Evolutionary conservation across 1,284 basidiomycete species (phyloP), one percentile per base, ranked within the genome.

Genomic region (Naganishia sp.): DNA sequence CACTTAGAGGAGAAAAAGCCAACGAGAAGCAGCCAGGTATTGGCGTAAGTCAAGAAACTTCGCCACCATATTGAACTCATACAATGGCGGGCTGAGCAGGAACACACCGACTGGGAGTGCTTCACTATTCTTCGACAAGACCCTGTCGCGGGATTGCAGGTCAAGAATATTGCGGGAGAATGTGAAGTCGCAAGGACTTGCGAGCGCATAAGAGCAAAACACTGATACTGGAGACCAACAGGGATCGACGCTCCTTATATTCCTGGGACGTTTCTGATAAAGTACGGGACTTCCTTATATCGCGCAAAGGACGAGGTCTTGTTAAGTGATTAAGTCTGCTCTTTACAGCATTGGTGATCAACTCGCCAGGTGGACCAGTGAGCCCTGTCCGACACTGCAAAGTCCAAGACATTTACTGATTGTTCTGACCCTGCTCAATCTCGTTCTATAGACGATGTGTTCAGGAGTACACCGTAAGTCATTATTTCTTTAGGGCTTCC

Each of bases 291-390:
- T 53, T 21, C 16, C 4, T 28, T 6, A 57, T 44, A 55, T 56
- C 28, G 28, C 28, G 28, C 28, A 5, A 28, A 5, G 28, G 28
- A 28, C 28, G 28, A 28, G 28, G 28, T 28, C 28, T 28, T 28
- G 28, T 28, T 28, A 5, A 28, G 3, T 28, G 28, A 28, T 28
- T 28, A 28, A 13, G 31, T 39, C 13, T 56, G 11, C 16, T 10
- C n/a, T 57, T 18, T 49, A 16, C 57, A 90, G 89, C 79, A 82
- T 94, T 42, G 92, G 89, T n/a, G 92, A 94, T 75, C 90, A 93
- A 73, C 85, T 94, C 69, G 87, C 90, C 18, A 81, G 90, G 33
- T 92, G 90, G 90, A 92, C 92, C 23, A 94, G 90, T 92, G 71
- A 71, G 87, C 21, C 21, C 43, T 44, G 21, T 31, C n/a, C n/a